Base-by-base conservation (phyloP, 495 filamentous ascomycete species). In the Entonaema liquescens region DNA sequence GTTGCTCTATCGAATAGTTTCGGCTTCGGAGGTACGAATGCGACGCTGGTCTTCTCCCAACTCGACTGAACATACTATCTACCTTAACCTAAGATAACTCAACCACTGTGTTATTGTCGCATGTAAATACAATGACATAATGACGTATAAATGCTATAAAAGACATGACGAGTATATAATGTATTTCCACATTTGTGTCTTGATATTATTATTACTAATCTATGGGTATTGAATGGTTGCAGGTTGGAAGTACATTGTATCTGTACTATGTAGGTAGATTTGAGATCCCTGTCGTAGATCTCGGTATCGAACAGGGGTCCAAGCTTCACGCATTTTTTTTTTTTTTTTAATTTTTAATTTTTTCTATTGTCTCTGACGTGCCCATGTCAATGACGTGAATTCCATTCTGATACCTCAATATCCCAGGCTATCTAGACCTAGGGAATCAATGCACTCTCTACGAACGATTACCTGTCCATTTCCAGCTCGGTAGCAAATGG, bases 11-110 rank as follows among this genome's bases (percentile, higher is more conserved):
- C 92, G 19, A 99, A 99, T 74, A 98, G 95, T 75, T 99, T 99
- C 84, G 95, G 95, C 1, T 99, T 99, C 83, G 95, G 95, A 9
- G 95, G 95, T 29, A 99, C 95, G 8, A 98, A 98, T 82, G 94
- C 94, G 49, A 92, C 87, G 67, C 81, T 99, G 47, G 95, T 93
- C 67, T 97, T 99, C 78, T 86, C 82, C 53, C 50, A 52, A 38
- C 50, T 73, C 21, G 28, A 38, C 4, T 67, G 35, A 64, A 21
- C 38, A 6, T 23, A 5, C 8, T 28, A 36, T 44, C 25, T 2
- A n/a, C n/a, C n/a, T n/a, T n/a, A n/a, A n/a, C n/a, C n/a, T n/a
- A n/a, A 11, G 35, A 31, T 3, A 42, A n/a, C 5, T 17, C 5
- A 9, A 21, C 12, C 17, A 53, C 29, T 29, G 12, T n/a, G n/a